Base-by-base conservation (phyloP, 2,329 filamentous ascomycete species). In the Aureobasidium mangrovei region DNA sequence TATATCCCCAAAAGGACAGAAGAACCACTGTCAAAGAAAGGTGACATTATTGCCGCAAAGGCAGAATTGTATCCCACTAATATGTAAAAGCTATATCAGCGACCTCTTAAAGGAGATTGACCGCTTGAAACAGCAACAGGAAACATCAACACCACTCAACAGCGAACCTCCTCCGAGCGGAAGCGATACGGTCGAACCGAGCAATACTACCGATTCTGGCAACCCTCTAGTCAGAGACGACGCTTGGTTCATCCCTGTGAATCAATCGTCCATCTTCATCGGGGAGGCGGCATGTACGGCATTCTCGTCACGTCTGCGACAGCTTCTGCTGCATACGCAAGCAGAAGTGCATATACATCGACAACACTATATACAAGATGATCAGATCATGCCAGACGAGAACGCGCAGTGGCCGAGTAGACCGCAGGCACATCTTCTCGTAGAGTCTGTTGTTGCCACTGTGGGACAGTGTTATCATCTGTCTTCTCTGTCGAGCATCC, bases 381-480 rank as follows among this genome's bases (percentile, higher is more conserved):
- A 63, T 40, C 56, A 67, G 54, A 12, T 74, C 57, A 51, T 67
- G 60, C 28, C 70, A 62, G 62, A 66, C 4, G 41, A 63, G 0
- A 63, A 69, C 5, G 65, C 66, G 5, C 62, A 64, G 2, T 74
- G 70, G 70, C 74, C 74, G 0, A 69, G 66, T 12, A 65, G 68
- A 0, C 65, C 70, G 1, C 63, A 68, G 26, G 66, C 70, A 18
- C 61, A 65, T 0, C 64, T 72, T 2, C 61, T 72, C 0, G 59
- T 73, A 4, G 70, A 72, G 32, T 70, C 71, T 4, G 71, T 73
- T 0, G 52, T 76, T 24, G 67, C 68, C 26, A 71, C 71, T 38
- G 65, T 74, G 1, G 70, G 67, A 29, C 63, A 65, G 9, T 65
- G 62, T 24, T 75, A 72, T 53, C 72, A 76, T 51, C 68, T 75